A percentile compares a stretch with the other conserved stretches of the same genome.
These are phyloP conservation scores for Phtheirospermum japonicum DNA, from an alignment of 257 asterid genomes.

Conservation along the genomic window DNA sequence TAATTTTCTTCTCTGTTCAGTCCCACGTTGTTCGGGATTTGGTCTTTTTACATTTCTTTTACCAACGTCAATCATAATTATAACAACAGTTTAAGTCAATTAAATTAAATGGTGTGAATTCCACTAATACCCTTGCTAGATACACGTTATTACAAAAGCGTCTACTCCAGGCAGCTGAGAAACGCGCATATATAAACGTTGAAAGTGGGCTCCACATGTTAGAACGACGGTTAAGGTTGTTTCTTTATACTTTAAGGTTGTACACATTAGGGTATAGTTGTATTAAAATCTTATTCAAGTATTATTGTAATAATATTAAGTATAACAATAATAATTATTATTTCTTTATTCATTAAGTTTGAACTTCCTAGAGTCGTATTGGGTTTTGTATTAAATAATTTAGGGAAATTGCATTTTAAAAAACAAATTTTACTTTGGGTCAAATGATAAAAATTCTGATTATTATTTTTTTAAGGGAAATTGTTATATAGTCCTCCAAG, in stretches of 20 bases:
- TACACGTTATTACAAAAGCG: conserved; percentile 30
- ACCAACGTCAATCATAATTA: not conserved
- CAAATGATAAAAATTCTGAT: no score
- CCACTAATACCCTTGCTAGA: conserved; percentile 43
- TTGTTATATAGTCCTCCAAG: no score
- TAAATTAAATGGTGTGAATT: conserved; percentile 16
- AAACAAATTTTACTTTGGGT: no score
- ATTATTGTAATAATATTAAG: no score
- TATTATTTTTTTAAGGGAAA: no score
- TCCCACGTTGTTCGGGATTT: conserved; percentile 70
- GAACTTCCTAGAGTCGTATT: no score
- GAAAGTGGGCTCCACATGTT: conserved; percentile 36
- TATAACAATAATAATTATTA: no score
- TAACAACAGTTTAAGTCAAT: conserved; percentile 22
- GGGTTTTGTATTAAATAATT: no score
- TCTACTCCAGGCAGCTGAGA: conserved; percentile 18
- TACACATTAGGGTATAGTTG: not conserved
- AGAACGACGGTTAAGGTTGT: conserved; percentile 24
- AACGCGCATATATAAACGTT: conserved; percentile 31
- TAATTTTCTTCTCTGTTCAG: conserved; percentile 26
- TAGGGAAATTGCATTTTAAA: no score
- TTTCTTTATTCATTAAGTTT: no score
- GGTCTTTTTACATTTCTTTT: conserved; percentile 36
- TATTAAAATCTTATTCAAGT: no score
- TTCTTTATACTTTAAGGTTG: no score